Base-by-base conservation (phyloP, 495 filamentous ascomycete genomes). In the Haplographium delicatum region DNA sequence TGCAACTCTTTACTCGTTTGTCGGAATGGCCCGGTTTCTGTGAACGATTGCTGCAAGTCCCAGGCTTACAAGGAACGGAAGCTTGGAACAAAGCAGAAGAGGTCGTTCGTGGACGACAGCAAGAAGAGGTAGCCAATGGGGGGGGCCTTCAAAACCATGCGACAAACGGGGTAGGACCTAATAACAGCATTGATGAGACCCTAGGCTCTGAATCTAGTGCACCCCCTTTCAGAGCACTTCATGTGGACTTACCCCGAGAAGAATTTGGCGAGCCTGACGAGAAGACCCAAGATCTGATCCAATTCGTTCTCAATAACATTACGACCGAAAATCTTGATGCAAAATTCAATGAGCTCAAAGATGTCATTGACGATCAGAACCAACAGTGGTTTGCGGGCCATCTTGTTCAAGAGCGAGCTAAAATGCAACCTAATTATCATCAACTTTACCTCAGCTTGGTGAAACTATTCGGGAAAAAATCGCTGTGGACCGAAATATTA, bases 381-480 rank as follows among this genome's bases (percentile, higher is more conserved):
- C 85, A 91, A 59, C 88, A 93, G 62, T 99, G 93, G 93, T 97
- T 99, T 58, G 93, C 93, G 7, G 80, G 79, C 15, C 94, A 96
- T 62, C 70, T 99, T n/a, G 93, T 99, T 9, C 91, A 96, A 59
- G 86, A 95, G 64, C 89, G 91, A 11, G 94, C 93, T 9, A 97
- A 95, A 68, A 77, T 93, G 70, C 90, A 99, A 61, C 90, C 91
- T 4, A 99, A 97, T 60, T 95, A 89, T 64, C 93, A 99, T 50
- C 72, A 84, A 25, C 80, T 97, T 4, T 99, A 97, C 63, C 78
- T 97, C 25, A 86, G 94, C 51, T 77, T 99, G 19, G 76, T 99
- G 35, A 83, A 85, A 37, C 82, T 85, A 50, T 91, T 96, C 61
- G 77, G 83, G 50, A 80, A 89, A 59, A 85, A 76, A 63, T 69